Base-by-base conservation (phyloP, 2,329 filamentous ascomycete genomes). In the Helicocarpus griseus region DNA sequence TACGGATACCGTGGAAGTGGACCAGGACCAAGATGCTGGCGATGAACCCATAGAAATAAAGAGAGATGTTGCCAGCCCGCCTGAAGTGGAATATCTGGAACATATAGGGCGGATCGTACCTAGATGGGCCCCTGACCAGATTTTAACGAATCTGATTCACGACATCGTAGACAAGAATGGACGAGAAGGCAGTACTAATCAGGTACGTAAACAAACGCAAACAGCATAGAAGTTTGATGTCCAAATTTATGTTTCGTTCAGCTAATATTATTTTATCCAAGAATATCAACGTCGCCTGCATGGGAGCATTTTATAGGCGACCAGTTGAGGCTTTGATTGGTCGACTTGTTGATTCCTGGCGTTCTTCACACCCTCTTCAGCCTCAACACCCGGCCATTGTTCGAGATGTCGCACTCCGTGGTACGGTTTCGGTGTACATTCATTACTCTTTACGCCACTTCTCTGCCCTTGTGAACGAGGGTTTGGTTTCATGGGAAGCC, bases 381-480 rank as follows among this genome's bases (percentile, higher is more conserved):
- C 67, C 83, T 21, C 73, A 76, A 17, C 78, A 82, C 58, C 64
- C 81, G 14, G 72, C 76, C 9, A 67, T 83, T 28, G 71, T 83
- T 31, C 69, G 78, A 54, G 79, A 82, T 50, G 76, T 73, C 5
- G 68, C 70, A 2, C 68, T 77, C 13, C 69, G 69, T 13, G 66
- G 69, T 11, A 76, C 75, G 17, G 63, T 68, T 28, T 67, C 70
- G 11, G 74, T 77, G 53, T 83, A 78, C 61, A 62, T 77, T 7
- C 80, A 82, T 56, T 78, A 79, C 48, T 76, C 78, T 0, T 69
- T 72, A 38, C 62, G 61, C 1, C 75, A 78, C 50, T 82, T 81
- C 49, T 64, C 74, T 17, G 70, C 74, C 52, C 71, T 78, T 8
- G 79, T 80, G 2, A 71, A 77, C 17, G 61, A 64, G 26, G 75